Conservation (phyloP, 2,329 filamentous ascomycete genomes). For the Sclerotinia trifoliorum region DNA sequence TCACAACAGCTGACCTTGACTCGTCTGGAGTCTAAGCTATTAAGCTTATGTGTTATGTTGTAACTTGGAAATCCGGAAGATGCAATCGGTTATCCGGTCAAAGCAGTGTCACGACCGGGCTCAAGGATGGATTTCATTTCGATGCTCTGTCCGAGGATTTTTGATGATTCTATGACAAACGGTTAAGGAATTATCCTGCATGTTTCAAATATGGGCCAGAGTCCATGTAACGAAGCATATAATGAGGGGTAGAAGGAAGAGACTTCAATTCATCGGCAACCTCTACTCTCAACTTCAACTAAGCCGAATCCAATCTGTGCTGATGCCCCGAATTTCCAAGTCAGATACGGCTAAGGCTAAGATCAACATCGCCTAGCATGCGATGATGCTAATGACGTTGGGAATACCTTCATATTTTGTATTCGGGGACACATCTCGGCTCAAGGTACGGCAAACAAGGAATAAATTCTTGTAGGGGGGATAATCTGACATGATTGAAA, state of each 20-base stretch:
- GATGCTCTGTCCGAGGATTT: background rate
- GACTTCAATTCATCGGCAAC: background rate
- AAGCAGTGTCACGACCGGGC: background rate
- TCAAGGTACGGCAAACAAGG: constrained; percentile 8
- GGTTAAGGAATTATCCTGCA: background rate
- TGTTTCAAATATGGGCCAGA: constrained; percentile 8
- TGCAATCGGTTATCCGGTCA: constrained; percentile 5
- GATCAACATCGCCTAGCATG: background rate
- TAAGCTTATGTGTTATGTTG: background rate
- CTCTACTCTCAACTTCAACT: background rate
- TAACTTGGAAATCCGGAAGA: constrained; percentile 13
- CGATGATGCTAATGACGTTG: background rate
- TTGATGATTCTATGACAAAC: constrained; percentile 20
- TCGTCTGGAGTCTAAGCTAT: constrained; percentile 1
- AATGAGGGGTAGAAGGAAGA: constrained; percentile 1
- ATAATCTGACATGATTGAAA: background rate
- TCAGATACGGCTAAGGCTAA: background rate
- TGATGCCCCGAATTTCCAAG: background rate
- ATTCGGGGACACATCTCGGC: background rate
- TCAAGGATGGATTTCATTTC: constrained; percentile 5
- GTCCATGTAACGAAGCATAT: background rate
- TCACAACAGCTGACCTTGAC: constrained; percentile 12
- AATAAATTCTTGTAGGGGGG: background rate
- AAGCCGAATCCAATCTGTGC: background rate
- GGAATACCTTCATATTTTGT: constrained; percentile 14